These are phyloP conservation scores for Candida pseudofarinosa DNA, from an alignment of 805 yeast species.

Conservation along the genomic window DNA sequence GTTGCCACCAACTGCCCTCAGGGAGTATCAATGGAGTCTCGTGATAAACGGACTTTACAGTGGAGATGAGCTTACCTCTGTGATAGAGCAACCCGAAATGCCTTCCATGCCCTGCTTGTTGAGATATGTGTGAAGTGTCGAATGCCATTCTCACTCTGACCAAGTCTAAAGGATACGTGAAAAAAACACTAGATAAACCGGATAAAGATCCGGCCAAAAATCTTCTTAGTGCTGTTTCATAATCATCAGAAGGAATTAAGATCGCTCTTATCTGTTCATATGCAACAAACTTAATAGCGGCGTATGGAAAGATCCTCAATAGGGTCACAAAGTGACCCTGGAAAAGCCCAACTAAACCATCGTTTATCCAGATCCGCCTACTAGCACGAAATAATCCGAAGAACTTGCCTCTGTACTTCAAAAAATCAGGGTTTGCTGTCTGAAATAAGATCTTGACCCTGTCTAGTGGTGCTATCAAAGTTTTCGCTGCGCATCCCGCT, in stretches of 20 bases:
- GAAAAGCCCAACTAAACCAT: conserved; percentile 78
- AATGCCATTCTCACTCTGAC: conserved; percentile 90
- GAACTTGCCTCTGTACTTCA: conserved; percentile 74
- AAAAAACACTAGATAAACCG: conserved; percentile 80
- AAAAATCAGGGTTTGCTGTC: conserved; percentile 87
- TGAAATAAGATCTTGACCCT: conserved; percentile 93
- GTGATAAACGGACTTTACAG: conserved; percentile 25
- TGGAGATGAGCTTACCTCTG: conserved; percentile 29
- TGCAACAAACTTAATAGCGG: conserved; percentile 93
- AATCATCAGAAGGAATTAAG: conserved; percentile 67
- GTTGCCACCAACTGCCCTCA: conserved; percentile 31
- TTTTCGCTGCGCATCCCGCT: conserved; percentile 95
- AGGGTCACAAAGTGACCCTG: conserved; percentile 96
- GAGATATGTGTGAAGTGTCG: conserved; percentile 47
- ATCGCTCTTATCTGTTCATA: conserved; percentile 86
- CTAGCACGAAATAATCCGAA: conserved; percentile 75
- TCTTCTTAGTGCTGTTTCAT: conserved; percentile 80
- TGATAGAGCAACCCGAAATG: conserved; percentile 15
- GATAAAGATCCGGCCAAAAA: conserved; percentile 86
- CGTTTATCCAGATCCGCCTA: conserved; percentile 55
- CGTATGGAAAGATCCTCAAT: conserved; percentile 89
- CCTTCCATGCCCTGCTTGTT: conserved; percentile 11
- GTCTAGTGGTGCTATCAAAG: conserved; percentile 92
- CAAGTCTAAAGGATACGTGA: conserved; percentile 89
- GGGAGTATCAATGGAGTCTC: conserved; percentile 34